Evolutionary conservation across 1,284 basidiomycete genomes (phyloP), one percentile per base, ranked within the genome.

Genomic region (Apiotrichum domesticum): DNA sequence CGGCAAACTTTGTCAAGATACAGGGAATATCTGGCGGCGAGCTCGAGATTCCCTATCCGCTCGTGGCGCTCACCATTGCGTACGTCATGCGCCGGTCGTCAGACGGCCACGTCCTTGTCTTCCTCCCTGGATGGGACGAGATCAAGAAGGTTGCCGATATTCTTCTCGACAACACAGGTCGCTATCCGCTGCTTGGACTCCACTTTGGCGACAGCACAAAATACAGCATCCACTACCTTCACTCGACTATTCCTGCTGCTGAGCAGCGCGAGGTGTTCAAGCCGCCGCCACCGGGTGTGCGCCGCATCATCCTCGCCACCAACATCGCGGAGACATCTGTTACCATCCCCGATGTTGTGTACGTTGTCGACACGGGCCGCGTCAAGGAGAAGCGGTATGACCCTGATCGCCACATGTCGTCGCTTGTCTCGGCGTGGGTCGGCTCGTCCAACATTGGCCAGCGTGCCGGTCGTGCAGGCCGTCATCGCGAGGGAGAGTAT

Each of bases 321-420:
- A 98, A 97, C 75, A 95, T 98, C 58, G 95, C 94, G 10, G 94
- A 98, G 78, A 96, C 93, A 1, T 93, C 90, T 5, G 83, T 98
- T 65, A 98, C 94, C 1, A 97, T 98, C 64, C 94, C 94, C 1
- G 90, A 97, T 69, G 92, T 97, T 34, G 92, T 96, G 6, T 94
- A 91, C 70, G 94, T 98, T 49, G 85, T 97, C 46, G 94, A 98
- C 71, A 84, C 88, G 0, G 94, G 83, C 32, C 87, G 87, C 69
- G 83, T 94, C 71, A 96, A 95, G 77, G 92, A 97, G 76, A 85
- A 90, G 70, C 84, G 87, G 21, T 98, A 91, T 71, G 92, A 98
- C 71, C 91, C 93, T 0, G 84, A 89, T 53, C 82, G 86, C 34
- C 89, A 90, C 66, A 87, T 95, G 77, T 90, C 88, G 0, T 87